These are phyloP conservation scores for Bigelowiella natans DNA, from an alignment of 78 protist species.

Conservation along the genomic window DNA sequence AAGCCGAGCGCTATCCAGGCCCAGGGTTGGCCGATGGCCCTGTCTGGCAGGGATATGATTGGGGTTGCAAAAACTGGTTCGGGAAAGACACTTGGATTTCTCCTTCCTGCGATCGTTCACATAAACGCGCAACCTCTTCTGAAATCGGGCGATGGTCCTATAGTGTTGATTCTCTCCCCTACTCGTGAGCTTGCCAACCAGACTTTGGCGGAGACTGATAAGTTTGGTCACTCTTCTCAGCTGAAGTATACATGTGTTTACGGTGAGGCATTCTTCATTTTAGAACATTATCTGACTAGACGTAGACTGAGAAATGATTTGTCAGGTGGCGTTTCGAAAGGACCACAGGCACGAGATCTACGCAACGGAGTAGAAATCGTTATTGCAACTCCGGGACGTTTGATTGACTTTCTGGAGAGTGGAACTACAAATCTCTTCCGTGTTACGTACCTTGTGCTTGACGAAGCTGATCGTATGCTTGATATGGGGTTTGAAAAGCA, in stretches of 20 bases:
- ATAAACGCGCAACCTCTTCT: slow-evolving; percentile 25
- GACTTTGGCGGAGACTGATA: slow-evolving; percentile 1
- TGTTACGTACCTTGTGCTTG: slow-evolving; percentile 85
- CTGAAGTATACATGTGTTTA: slow-evolving; percentile 57
- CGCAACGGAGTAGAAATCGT: slow-evolving; percentile 58
- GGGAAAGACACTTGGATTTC: slow-evolving; percentile 83
- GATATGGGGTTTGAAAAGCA: slow-evolving; percentile 94
- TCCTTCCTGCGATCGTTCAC: slow-evolving; percentile 88
- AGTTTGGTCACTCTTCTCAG: neutral
- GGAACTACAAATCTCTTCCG: slow-evolving; percentile 58
- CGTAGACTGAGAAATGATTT: no score
- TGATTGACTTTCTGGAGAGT: slow-evolving; percentile 75
- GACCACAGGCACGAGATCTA: slow-evolving; percentile 51
- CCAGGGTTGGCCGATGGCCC: slow-evolving; percentile 21
- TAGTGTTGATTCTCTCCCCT: slow-evolving; percentile 82
- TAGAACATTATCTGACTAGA: no score
- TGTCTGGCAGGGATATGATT: slow-evolving; percentile 52
- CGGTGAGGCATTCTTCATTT: no score
- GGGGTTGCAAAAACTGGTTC: slow-evolving; percentile 62
- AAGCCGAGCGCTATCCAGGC: slow-evolving; percentile 10
- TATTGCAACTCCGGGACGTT: slow-evolving; percentile 98
- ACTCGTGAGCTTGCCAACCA: slow-evolving; percentile 96
- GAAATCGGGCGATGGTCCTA: slow-evolving; percentile 63
- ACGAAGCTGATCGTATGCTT: slow-evolving; percentile 99
- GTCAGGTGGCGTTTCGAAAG: slow-evolving; percentile 82